Evolutionary conservation across 306 rosid species (phyloP), one percentile per base, ranked within the genome.

Genomic region (Prunus kanzakura): DNA sequence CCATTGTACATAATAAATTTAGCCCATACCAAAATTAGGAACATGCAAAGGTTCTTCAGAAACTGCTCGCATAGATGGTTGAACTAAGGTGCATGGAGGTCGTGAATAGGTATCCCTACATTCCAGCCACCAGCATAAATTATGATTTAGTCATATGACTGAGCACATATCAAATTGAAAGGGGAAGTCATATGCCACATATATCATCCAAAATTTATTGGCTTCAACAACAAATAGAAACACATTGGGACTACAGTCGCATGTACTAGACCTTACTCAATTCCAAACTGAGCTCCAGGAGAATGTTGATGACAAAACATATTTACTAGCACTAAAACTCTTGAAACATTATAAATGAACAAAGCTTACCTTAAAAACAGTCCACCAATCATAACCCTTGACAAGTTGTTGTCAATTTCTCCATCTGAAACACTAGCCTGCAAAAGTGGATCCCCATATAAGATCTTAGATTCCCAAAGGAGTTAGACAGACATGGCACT

Each of bases 371-470:
- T 93, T 78, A 93, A 72, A 80, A 93, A 90, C 41, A 93, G 83
- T 80, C 98, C 98, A 85, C 89, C 93, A 83, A 93, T 78, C 81
- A 89, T 88, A 82, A 91, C 89, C 83, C 76, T 87, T 3, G 97
- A 88, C 88, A 91, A 88, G 93, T 87, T 91, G 70, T 91, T 85
- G 79, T 90, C 97, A 78, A 79, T 80, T 70, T 86, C 88, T 86
- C 91, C 97, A 85, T 91, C 93, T 57, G 93, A 88, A 81, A 93
- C 84, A 82, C 93, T 88, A 74, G 94, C 91, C 98, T 93, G 91
- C 79, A 84, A 75, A 81, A 88, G 70, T 56, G 76, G 66, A 73
- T 80, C 67, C 71, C 77, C 74, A 29, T 71, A 60, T 73, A 62
- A 79, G 76, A 41, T 76, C 70, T 58, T 75, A 69, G 72, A 78